Percentiles rank a stretch among this genome's conserved stretches.
phyloP scores from a whole-genome alignment of 768 basidiomycete genomes.

The Naganishia randhawae region DNA sequence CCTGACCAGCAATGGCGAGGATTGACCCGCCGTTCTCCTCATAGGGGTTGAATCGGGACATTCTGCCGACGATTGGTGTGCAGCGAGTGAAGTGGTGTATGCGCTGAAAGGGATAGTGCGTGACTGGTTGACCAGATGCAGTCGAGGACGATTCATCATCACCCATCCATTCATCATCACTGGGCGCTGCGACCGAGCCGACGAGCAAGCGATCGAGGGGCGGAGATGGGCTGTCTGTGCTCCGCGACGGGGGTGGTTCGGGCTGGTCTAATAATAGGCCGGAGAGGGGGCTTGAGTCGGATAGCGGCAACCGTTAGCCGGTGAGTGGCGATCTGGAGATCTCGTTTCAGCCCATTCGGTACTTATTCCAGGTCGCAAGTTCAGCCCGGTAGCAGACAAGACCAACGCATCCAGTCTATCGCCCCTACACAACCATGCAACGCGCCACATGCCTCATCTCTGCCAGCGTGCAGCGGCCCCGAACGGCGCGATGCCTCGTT shows the following conservation, averaged over 20 bases:
- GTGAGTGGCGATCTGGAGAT: neutral
- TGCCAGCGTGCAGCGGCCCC: neutral
- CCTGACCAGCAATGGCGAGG: conserved; percentile 80
- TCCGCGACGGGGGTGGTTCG: neutral
- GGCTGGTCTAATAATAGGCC: neutral
- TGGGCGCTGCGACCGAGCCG: neutral
- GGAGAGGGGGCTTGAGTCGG: neutral
- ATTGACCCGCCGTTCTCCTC: conserved; percentile 92
- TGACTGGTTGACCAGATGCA: neutral
- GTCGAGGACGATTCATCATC: neutral
- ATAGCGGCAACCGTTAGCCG: neutral
- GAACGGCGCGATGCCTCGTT: neutral
- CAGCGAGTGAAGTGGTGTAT: neutral
- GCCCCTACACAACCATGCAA: neutral
- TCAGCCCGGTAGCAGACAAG: neutral
- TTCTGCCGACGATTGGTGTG: neutral
- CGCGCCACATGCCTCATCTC: neutral
- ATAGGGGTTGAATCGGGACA: conserved; percentile 37
- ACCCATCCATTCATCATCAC: neutral
- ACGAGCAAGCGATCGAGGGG: neutral
- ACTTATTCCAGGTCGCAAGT: neutral
- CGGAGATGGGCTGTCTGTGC: neutral
- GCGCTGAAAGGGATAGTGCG: neutral
- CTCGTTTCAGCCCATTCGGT: no score
- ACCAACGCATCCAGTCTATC: no score